Evolutionary conservation across 306 rosid genomes (phyloP).

Genomic region (Gillenia trifoliata): DNA sequence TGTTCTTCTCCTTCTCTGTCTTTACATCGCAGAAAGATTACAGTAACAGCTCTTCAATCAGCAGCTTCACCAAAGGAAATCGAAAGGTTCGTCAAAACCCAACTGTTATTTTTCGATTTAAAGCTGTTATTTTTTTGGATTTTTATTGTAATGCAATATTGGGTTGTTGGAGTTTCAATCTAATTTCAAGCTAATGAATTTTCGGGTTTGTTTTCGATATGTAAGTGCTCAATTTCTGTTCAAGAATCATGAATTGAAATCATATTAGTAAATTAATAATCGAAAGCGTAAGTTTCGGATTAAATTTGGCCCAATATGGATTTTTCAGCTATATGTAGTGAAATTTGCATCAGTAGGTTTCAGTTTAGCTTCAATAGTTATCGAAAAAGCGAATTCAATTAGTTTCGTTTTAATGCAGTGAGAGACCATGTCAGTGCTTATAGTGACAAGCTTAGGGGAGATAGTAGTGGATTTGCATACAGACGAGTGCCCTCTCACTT

Average conservation of each 20-base stretch:
- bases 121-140: not conserved
- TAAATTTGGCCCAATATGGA: not conserved
- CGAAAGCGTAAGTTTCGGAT: not conserved
- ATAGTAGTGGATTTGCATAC: slow-evolving; percentile 70
- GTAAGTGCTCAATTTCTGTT: not conserved
- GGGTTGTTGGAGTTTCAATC: not conserved
- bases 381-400: not conserved
- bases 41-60: not conserved
- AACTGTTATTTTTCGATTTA: not conserved
- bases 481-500: slow-evolving; percentile 73
- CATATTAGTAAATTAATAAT: not conserved
- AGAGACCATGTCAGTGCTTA: slow-evolving; percentile 64
- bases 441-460: slow-evolving; percentile 88
- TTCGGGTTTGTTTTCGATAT: not conserved
- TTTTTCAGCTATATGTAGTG: not conserved
- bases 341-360: not conserved
- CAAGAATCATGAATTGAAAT: no score
- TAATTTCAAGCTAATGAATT: not conserved
- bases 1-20: no score
- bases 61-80: not conserved
- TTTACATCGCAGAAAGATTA: not conserved
- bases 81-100: not conserved
- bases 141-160: not conserved
- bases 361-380: not conserved
- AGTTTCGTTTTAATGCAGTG: not conserved